Base-by-base conservation (phyloP, 352 stramenopile genomes). In the Globisporangium spinosum region DNA sequence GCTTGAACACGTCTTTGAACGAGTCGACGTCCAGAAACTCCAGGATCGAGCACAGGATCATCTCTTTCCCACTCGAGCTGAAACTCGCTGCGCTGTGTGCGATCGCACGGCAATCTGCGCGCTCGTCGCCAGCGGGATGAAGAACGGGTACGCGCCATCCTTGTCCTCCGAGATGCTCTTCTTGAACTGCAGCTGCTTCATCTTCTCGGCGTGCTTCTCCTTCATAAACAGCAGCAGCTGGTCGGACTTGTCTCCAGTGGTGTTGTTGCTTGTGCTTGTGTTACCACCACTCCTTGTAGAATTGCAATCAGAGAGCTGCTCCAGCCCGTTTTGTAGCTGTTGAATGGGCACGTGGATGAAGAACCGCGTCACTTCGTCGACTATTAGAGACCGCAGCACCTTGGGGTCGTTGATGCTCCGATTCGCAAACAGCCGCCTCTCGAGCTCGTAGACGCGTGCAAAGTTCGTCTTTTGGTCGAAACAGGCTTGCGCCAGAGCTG, bases 61-160 rank as follows among this genome's bases (percentile, higher is more conserved):
- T 92, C 45, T 92, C 82, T 25, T 82, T 85, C 6, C 84, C 84
- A n/a, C 84, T 92, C 3, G 77, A 64, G 49, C 84, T 92, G 67
- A 92, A 90, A 3, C 53, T 66, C 6, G 56, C 61, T 0, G 82
- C 80, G 29, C 87, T 78, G 20, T 85, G 75, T 0, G 77, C 68
- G 51, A 92, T 90, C n/a, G 81, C 84, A 34, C 84, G 82, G 58
- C 82, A 90, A 92, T 89, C 67, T 92, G 84, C 0, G 82, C 75
- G 34, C 84, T 90, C 0, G 84, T 82, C 1, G 74, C 76, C n/a
- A 91, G 65, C n/a, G 82, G 80, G 0, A 90, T 58, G 6, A 75
- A 71, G 15, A 87, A 68, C 23, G 83, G 83, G 43, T 91, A 91
- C 27, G 45, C 60, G 15, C 73, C 68, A 12, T 84, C 74, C 29